A percentile compares a stretch with the other conserved stretches of the same genome.
Evolutionary conservation across 1,284 basidiomycete species (phyloP).

Genomic region (Trametes polyzona): DNA sequence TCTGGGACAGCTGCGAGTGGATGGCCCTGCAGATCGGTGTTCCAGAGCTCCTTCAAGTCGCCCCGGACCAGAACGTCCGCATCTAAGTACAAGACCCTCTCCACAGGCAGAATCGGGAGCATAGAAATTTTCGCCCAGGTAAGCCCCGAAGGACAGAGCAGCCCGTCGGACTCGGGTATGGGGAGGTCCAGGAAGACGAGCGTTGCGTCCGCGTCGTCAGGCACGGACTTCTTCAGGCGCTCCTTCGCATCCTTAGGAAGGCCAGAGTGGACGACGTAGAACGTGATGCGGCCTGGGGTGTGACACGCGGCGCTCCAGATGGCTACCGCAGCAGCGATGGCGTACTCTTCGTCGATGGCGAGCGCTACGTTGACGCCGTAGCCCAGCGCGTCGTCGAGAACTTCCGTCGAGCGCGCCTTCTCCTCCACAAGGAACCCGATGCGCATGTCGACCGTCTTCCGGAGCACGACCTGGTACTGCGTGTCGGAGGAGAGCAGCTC

Average conservation of each 20-base stretch:
- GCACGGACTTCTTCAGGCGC: constrained; percentile 40
- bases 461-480: constrained; percentile 56
- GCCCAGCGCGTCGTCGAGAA: constrained; percentile 35
- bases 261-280: constrained; percentile 56
- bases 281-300: constrained; percentile 45
- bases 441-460: constrained; percentile 53
- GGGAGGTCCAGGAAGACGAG: constrained; percentile 46
- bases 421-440: constrained; percentile 53
- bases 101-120: constrained; percentile 48
- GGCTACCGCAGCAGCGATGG: constrained; percentile 52
- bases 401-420: not conserved
- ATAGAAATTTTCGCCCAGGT: constrained; percentile 59
- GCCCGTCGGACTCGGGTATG: constrained; percentile 28
- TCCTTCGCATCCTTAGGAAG: constrained; percentile 41
- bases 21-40: constrained; percentile 45
- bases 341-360: constrained; percentile 47
- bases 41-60: constrained; percentile 49
- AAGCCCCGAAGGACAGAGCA: constrained; percentile 34
- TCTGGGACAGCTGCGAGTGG: constrained; percentile 50
- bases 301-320: constrained; percentile 46
- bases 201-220: constrained; percentile 37
- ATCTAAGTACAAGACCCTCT: constrained; percentile 57
- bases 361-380: constrained; percentile 55
- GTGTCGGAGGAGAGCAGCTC: constrained; percentile 40
- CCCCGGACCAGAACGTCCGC: constrained; percentile 53